phyloP scores from a whole-genome alignment of 2,329 filamentous ascomycete genomes.

The Colletotrichum filicis region DNA sequence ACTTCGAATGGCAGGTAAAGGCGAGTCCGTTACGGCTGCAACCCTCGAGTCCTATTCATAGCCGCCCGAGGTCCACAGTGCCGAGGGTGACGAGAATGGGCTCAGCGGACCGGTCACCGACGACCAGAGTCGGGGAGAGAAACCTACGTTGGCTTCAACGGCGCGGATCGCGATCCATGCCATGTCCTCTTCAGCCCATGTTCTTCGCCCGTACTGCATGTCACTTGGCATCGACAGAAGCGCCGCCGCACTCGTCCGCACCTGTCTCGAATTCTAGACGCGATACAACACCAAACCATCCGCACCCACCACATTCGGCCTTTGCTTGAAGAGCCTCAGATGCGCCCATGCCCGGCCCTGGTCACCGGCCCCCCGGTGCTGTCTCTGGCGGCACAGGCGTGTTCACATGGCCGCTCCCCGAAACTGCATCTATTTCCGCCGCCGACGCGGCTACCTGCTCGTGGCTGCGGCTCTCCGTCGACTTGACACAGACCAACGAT shows the following conservation, averaged over 20 bases:
- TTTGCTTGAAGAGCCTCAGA: slow-evolving; percentile 1
- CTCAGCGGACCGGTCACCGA: not conserved
- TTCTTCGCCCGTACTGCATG: not conserved
- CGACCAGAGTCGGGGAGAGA: not conserved
- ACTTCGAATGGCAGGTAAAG: slow-evolving; percentile 5
- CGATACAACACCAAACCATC: slow-evolving; percentile 12
- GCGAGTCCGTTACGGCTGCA: slow-evolving; percentile 21
- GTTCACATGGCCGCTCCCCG: not conserved
- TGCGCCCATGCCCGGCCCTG: not conserved
- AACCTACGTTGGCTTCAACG: not conserved
- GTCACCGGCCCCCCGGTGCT: slow-evolving; percentile 1
- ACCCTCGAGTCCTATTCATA: slow-evolving; percentile 29
- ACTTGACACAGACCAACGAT: slow-evolving; percentile 8
- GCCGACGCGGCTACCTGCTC: slow-evolving; percentile 15
- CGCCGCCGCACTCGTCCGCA: not conserved
- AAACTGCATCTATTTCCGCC: slow-evolving; percentile 17
- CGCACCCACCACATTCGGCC: not conserved
- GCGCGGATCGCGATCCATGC: slow-evolving; percentile 1
- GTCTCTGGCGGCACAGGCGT: not conserved
- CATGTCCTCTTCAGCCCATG: not conserved
- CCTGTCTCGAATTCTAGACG: slow-evolving; percentile 4
- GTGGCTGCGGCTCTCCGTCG: slow-evolving; percentile 28
- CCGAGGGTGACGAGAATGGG: not conserved
- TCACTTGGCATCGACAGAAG: slow-evolving; percentile 3
- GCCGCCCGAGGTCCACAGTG: slow-evolving; percentile 17